Conservation (phyloP, 345 rosid genomes). For the Eucalyptus polyanthemos region DNA sequence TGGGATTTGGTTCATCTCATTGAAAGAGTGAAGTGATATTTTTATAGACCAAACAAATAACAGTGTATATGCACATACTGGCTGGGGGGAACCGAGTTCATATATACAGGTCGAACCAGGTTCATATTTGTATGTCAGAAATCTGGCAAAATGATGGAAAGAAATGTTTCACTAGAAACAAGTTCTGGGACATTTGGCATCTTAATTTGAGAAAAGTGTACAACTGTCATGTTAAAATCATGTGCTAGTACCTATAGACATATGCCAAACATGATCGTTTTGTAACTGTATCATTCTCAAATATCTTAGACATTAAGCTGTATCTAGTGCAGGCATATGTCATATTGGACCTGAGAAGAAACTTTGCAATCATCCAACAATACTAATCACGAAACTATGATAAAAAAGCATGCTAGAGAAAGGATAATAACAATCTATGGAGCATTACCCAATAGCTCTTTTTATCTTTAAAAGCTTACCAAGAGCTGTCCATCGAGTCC, state of each 20-base stretch:
- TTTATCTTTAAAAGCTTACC: background rate
- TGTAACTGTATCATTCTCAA: background rate
- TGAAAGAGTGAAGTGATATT: background rate
- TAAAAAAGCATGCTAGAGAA: background rate
- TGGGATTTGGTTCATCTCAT: background rate
- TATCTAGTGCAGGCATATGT: background rate
- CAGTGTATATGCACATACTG: background rate
- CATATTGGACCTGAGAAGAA: background rate
- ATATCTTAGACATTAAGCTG: background rate
- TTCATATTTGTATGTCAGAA: background rate
- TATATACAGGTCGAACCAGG: background rate
- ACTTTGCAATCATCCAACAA: background rate
- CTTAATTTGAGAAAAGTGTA: background rate
- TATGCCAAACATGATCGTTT: background rate
- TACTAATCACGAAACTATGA: background rate
- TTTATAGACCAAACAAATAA: background rate
- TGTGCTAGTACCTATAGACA: background rate
- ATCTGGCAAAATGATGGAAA: background rate
- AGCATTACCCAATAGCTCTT: background rate
- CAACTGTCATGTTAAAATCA: background rate
- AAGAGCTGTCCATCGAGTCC: background rate
- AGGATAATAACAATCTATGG: background rate
- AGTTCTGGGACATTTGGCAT: background rate
- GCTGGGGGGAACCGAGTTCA: background rate
- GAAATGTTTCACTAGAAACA: background rate